phyloP scores from a whole-genome alignment of 2,329 filamentous ascomycete genomes.

The Biscogniauxia mediterranea region DNA sequence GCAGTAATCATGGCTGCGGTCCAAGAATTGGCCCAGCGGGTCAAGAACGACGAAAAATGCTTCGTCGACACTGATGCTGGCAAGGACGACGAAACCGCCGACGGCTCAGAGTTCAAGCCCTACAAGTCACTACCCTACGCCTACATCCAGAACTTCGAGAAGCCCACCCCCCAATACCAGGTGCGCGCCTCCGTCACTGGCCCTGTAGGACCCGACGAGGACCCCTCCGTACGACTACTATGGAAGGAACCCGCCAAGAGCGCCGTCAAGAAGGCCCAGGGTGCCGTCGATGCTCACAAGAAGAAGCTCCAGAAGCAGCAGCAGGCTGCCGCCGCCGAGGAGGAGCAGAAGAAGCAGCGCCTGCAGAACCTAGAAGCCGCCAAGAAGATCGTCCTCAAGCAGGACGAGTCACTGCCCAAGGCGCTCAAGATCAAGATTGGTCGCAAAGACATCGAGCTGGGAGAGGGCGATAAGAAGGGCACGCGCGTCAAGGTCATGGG shows the following conservation, averaged over 20 bases:
- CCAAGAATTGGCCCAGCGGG: constrained; percentile 51
- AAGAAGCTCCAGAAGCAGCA: constrained; percentile 81
- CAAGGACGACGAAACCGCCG: constrained; percentile 63
- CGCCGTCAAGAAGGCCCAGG: constrained; percentile 80
- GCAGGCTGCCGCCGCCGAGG: constrained; percentile 68
- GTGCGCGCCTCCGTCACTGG: constrained; percentile 66
- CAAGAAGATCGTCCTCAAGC: constrained; percentile 69
- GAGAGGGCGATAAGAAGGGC: constrained; percentile 59
- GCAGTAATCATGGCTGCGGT: constrained; percentile 40
- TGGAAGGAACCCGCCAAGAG: constrained; percentile 85
- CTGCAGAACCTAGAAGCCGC: constrained; percentile 73
- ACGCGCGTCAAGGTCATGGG: constrained; percentile 78
- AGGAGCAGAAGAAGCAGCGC: constrained; percentile 70
- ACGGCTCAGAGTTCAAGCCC: constrained; percentile 69
- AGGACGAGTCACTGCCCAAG: constrained; percentile 73
- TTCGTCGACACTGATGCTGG: constrained; percentile 83
- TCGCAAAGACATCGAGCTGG: constrained; percentile 62
- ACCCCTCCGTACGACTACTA: constrained; percentile 60
- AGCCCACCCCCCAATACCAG: constrained; percentile 60
- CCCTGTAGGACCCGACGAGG: constrained; percentile 58
- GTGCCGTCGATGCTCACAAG: constrained; percentile 71
- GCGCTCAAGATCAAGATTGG: constrained; percentile 75
- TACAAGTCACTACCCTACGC: constrained; percentile 81
- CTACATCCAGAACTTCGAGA: constrained; percentile 67
- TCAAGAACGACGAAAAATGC: constrained; percentile 49